Conservation (phyloP, 2,329 filamentous ascomycete species). For the Alternaria dauci region DNA sequence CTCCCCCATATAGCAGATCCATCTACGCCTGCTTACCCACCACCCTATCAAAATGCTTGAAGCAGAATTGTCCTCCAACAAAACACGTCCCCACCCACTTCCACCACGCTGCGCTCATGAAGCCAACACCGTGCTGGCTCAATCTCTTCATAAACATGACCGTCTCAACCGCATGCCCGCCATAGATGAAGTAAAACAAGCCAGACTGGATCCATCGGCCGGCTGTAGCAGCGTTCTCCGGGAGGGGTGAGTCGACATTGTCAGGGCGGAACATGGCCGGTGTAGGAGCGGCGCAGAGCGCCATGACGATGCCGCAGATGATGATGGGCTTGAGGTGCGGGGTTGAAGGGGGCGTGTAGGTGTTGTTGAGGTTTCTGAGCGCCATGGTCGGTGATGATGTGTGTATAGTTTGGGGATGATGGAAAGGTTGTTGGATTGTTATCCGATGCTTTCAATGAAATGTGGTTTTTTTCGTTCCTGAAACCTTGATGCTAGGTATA, state of each 20-base stretch:
- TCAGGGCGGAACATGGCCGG: conserved; percentile 32
- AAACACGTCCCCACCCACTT: conserved; percentile 40
- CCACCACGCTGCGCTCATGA: conserved; percentile 27
- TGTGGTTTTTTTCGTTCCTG: not conserved
- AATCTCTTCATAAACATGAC: conserved; percentile 29
- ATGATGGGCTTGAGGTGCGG: conserved; percentile 32
- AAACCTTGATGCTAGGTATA: not conserved
- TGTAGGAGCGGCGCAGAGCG: conserved; percentile 29
- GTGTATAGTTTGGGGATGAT: not conserved
- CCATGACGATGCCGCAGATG: conserved; percentile 36
- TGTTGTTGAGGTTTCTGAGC: conserved; percentile 28
- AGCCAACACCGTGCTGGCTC: conserved; percentile 25
- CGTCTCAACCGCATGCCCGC: conserved; percentile 33
- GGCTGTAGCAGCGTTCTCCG: conserved; percentile 16
- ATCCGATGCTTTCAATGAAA: not conserved
- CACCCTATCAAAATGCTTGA: conserved; percentile 32
- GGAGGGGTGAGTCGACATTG: conserved; percentile 19
- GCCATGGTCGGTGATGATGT: conserved; percentile 13
- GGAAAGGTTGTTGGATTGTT: not conserved
- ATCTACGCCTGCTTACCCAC: conserved; percentile 5
- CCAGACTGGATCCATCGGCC: conserved; percentile 32
- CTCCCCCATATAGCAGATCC: not conserved
- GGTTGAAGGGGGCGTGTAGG: conserved; percentile 25
- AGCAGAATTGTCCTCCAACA: conserved; percentile 33
- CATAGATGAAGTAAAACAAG: conserved; percentile 36